A percentile compares a stretch with the other conserved stretches of the same genome.
Conservation (phyloP, 2,329 filamentous ascomycete genomes). For the Chrysoporthe austroafricana region DNA sequence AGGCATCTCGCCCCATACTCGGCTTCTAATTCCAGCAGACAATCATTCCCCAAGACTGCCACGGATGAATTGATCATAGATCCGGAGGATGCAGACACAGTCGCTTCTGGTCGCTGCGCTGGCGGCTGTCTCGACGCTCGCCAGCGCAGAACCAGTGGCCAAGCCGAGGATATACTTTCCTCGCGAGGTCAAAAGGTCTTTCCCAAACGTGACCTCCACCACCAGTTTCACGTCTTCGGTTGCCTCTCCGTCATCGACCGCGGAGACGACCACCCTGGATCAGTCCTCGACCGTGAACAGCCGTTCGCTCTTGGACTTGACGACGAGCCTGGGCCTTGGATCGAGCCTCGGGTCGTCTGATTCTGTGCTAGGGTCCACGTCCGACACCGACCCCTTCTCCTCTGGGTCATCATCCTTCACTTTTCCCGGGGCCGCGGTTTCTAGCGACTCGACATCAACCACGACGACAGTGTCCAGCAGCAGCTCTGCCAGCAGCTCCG, state of each 20-base stretch:
- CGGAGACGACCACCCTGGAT: slow-evolving; percentile 20
- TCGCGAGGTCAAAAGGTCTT: slow-evolving; percentile 57
- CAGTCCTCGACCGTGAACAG: slow-evolving; percentile 15
- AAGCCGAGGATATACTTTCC: slow-evolving; percentile 63
- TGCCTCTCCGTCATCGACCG: slow-evolving; percentile 32
- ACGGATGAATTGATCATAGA: slow-evolving; percentile 27
- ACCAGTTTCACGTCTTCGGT: slow-evolving; percentile 34
- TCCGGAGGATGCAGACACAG: slow-evolving; percentile 53
- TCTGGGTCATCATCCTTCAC: background rate
- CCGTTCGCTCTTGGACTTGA: slow-evolving; percentile 20
- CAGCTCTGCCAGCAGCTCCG: background rate
- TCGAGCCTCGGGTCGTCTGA: background rate
- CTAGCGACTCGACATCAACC: background rate
- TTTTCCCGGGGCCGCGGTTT: background rate
- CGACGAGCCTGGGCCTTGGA: slow-evolving; percentile 13
- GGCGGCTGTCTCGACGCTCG: slow-evolving; percentile 51
- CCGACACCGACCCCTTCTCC: slow-evolving; percentile 13
- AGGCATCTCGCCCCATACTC: slow-evolving; percentile 12
- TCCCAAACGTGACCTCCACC: slow-evolving; percentile 48
- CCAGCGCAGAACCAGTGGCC: slow-evolving; percentile 44
- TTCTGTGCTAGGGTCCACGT: background rate
- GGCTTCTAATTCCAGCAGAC: slow-evolving; percentile 15
- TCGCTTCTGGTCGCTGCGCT: slow-evolving; percentile 54
- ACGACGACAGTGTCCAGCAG: background rate
- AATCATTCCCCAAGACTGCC: slow-evolving; percentile 14